A percentile compares a stretch with the other conserved stretches of the same genome.
These are phyloP conservation scores for Globisporangium middletonii DNA, from an alignment of 352 stramenopile genomes.

Conservation along the genomic window DNA sequence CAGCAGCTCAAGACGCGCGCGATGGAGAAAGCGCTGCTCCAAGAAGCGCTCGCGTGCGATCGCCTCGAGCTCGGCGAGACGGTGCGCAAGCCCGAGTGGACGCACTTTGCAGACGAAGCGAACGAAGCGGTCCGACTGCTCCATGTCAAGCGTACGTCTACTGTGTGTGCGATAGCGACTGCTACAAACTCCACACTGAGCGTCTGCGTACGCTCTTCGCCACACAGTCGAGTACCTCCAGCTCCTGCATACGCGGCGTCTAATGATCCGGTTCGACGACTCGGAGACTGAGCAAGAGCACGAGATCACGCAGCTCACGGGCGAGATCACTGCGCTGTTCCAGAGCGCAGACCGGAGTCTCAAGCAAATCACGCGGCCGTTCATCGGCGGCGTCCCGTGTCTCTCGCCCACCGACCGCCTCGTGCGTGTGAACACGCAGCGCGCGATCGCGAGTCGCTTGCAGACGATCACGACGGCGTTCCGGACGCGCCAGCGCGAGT, in stretches of 20 bases:
- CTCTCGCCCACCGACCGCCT: constrained; percentile 44
- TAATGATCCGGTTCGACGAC: constrained; percentile 82
- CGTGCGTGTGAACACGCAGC: constrained; percentile 65
- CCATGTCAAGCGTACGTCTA: constrained; percentile 54
- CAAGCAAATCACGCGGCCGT: constrained; percentile 60
- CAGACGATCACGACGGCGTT: constrained; percentile 63
- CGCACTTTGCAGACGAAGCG: constrained; percentile 46
- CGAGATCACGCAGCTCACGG: constrained; percentile 62
- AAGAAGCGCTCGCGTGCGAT: constrained; percentile 41
- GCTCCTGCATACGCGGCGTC: constrained; percentile 60
- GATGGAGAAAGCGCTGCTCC: constrained; percentile 61
- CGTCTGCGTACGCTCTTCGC: not conserved
- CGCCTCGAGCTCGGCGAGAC: constrained; percentile 24
- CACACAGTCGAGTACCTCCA: constrained; percentile 73
- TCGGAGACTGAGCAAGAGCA: constrained; percentile 58
- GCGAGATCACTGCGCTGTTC: constrained; percentile 61
- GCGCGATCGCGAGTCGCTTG: constrained; percentile 49
- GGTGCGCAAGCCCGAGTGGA: constrained; percentile 47
- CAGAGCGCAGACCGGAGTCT: constrained; percentile 59
- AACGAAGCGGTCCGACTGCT: constrained; percentile 64
- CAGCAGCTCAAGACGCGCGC: constrained; percentile 40
- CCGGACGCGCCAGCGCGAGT: constrained; percentile 61
- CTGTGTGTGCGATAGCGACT: too few species aligned
- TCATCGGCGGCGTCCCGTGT: constrained; percentile 38
- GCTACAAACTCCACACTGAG: not conserved